Evolutionary conservation across 1,139 yeast genomes (phyloP), one percentile per base, ranked within the genome.

Genomic region (Magnusiomyces paraingens): DNA sequence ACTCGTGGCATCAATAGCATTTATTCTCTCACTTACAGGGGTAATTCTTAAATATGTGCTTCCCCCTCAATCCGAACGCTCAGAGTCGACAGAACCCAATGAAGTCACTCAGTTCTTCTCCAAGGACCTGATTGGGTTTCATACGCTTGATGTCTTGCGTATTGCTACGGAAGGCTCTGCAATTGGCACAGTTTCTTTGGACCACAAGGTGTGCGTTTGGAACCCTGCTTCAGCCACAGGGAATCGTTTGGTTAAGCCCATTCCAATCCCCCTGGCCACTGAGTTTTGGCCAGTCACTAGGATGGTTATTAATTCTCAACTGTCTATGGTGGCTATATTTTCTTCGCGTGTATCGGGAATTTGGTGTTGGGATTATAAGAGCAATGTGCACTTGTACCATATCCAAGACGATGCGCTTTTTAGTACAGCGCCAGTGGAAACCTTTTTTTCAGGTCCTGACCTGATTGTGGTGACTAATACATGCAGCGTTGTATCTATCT

Each of bases 161-260:
- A 71, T 86, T 14, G 71, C 71, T 72, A 49, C 73, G 76, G 50
- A 77, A 78, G 61, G 84, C 84, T 12, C 83, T 77, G 64, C 59
- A 55, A 72, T 87, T 42, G 83, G 85, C 0, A 78, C 91, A 0
- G 76, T 85, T 35, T 91, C 91, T 2, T 70, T 88, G 61, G 95
- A 87, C 63, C 90, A 84, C 62, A 80, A 76, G 56, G 74, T 87
- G 1, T 68, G 81, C 41, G 79, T 86, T 11, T 87, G 95, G 95
- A 82, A 88, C 1, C 94, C 93, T 1, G 69, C 82, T 52, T 69
- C 75, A 15, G 29, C 53, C 20, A 48, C 55, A 18, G 53, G 49
- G 6, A 35, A 43, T 22, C 39, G 44, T 11, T 40, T 48, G 11
- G 53, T 49, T 11, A 49, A 49, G 52, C 84, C 73, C 57, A 79